phyloP scores from a whole-genome alignment of 495 filamentous ascomycete species.

The Opeltia flavorubescens region DNA sequence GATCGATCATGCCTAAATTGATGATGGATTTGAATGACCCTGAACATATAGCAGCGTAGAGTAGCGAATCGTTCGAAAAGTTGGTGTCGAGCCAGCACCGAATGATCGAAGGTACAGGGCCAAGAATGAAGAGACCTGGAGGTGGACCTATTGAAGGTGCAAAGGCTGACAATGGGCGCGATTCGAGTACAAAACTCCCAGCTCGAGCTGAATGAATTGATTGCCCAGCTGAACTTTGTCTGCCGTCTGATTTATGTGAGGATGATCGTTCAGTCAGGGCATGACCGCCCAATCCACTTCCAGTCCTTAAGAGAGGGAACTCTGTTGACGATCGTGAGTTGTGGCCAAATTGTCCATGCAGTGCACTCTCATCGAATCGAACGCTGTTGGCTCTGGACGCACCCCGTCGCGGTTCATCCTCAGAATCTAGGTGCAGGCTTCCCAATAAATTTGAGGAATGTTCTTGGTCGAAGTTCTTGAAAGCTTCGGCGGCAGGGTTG shows the following conservation, averaged over 20 bases:
- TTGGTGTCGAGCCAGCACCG: conserved; percentile 84
- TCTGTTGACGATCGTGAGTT: conserved; percentile 68
- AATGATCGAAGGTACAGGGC: conserved; percentile 81
- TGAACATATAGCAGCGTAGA: conserved; percentile 86
- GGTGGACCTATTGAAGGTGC: conserved; percentile 52
- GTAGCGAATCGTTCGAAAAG: conserved; percentile 71
- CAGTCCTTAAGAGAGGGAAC: conserved; percentile 58
- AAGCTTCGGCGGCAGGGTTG: conserved; percentile 59
- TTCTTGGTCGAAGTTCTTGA: conserved; percentile 75
- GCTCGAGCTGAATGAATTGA: conserved; percentile 65
- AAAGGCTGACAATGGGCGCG: conserved; percentile 48
- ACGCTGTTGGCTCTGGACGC: conserved; percentile 94
- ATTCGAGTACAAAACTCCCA: conserved; percentile 71
- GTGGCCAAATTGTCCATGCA: conserved; percentile 80
- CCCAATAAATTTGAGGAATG: conserved; percentile 55
- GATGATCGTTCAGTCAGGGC: conserved; percentile 75
- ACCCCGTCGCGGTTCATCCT: conserved; percentile 84
- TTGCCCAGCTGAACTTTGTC: conserved; percentile 79
- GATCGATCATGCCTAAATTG: conserved; percentile 54
- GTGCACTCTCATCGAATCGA: conserved; percentile 93
- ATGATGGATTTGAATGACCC: conserved; percentile 78
- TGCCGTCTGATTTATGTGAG: conserved; percentile 93
- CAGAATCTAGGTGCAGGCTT: conserved; percentile 66
- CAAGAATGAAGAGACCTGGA: conserved; percentile 67
- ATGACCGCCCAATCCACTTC: conserved; percentile 70